A percentile compares a stretch with the other conserved stretches of the same genome.
Conservation (phyloP, 345 rosid genomes). For the Erucastrum elatum region DNA sequence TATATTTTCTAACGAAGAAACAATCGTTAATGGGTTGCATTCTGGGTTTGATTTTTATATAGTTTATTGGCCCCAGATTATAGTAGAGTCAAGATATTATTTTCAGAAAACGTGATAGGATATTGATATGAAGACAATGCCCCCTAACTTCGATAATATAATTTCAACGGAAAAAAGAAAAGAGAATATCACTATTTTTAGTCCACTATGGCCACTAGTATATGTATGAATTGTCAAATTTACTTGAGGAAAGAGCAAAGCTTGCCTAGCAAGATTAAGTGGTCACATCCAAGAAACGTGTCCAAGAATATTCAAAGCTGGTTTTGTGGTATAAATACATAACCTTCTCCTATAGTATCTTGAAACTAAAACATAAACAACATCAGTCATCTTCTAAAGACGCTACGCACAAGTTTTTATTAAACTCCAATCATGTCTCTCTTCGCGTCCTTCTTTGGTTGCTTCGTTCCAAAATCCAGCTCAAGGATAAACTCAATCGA, state of each 20-base stretch:
- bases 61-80: neutral
- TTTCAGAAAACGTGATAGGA: neutral
- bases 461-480: constrained; percentile 14
- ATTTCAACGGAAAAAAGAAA: no score
- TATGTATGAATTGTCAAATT: neutral
- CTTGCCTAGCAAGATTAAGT: constrained; percentile 21
- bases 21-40: neutral
- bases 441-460: constrained; percentile 9
- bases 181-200: neutral
- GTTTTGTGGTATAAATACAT: constrained; percentile 20
- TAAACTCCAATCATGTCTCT: constrained; percentile 18
- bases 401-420: neutral
- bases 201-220: constrained; percentile 6
- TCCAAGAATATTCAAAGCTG: constrained; percentile 23
- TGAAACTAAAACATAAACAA: neutral
- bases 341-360: neutral
- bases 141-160: neutral
- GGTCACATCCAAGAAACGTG: constrained; percentile 11
- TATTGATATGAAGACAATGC: neutral
- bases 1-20: neutral
- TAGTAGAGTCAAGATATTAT: neutral
- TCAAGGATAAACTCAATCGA: constrained; percentile 25
- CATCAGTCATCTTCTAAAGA: neutral
- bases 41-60: neutral
- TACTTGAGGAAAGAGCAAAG: neutral